Conservation (phyloP, 2,329 filamentous ascomycete species). For the Ilyonectria robusta region DNA sequence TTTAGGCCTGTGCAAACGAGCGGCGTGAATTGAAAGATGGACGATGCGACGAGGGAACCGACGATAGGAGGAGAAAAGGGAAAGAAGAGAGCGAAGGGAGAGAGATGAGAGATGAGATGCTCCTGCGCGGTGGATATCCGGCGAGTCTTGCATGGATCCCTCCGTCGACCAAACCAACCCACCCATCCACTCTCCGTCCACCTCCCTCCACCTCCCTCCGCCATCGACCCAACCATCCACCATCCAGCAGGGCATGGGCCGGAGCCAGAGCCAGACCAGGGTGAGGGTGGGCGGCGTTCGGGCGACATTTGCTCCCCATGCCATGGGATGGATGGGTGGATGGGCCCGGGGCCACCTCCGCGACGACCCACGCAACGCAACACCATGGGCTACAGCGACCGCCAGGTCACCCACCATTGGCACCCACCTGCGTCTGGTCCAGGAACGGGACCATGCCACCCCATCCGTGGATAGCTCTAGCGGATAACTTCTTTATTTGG, state of each 20-base stretch:
- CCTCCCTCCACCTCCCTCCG: constrained; percentile 21
- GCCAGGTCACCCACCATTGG: constrained; percentile 3
- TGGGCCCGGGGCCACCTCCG: constrained; percentile 24
- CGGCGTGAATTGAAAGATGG: constrained; percentile 54
- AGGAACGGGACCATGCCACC: constrained; percentile 22
- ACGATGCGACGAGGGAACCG: constrained; percentile 46
- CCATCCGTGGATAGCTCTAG: constrained; percentile 16
- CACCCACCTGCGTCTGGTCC: constrained; percentile 14
- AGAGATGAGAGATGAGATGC: constrained; percentile 47
- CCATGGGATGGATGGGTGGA: constrained; percentile 26
- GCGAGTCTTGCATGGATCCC: constrained; percentile 39
- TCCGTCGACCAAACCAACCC: constrained; percentile 30
- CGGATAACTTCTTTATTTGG: constrained; percentile 23
- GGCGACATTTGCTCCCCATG: constrained; percentile 17
- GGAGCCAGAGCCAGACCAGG: constrained; percentile 33
- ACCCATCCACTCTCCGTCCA: constrained; percentile 3
- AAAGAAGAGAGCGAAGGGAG: constrained; percentile 41
- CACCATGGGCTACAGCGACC: constrained; percentile 2
- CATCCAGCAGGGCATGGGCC: not conserved
- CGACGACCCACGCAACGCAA: constrained; percentile 31
- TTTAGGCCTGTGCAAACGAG: constrained; percentile 55
- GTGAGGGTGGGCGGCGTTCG: not conserved
- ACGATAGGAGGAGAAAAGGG: constrained; percentile 48
- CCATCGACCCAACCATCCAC: constrained; percentile 18
- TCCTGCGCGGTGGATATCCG: constrained; percentile 43